Percentiles rank a stretch among this genome's conserved stretches.
Evolutionary conservation across 148 eudicot species (phyloP).

Genomic region (Selenicereus undatus): DNA sequence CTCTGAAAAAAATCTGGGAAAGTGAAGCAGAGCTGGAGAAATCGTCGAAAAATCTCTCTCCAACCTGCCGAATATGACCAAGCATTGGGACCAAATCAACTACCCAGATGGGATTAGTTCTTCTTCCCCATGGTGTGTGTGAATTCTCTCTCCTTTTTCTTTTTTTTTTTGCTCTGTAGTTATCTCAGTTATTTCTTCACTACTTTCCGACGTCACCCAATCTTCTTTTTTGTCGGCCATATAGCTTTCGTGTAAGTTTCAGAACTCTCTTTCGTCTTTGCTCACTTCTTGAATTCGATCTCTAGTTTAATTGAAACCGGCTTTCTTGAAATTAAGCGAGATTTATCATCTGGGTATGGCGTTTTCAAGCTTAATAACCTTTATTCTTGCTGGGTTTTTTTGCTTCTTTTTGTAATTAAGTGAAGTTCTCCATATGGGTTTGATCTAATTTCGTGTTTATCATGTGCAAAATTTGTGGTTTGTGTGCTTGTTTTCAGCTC

Average conservation of each 20-base stretch:
- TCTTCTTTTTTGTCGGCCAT: background rate
- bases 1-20: background rate
- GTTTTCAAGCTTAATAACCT: background rate
- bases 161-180: background rate
- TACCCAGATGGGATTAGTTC: constrained; percentile 19
- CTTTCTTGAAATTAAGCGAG: constrained; percentile 14
- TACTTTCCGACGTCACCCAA: background rate
- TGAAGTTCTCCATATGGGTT: constrained; percentile 25
- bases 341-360: constrained; percentile 13
- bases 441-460: background rate
- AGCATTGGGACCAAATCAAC: constrained; percentile 1
- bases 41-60: background rate
- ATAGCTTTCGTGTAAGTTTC: background rate
- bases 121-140: constrained; percentile 22
- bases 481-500: background rate
- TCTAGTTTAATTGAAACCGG: background rate
- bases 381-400: too few species aligned
- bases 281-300: background rate
- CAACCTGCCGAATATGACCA: background rate
- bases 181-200: too few species aligned
- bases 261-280: background rate
- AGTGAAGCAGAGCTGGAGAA: background rate
- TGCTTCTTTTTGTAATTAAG: constrained; percentile 5
- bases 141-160: background rate
- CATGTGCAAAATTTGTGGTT: background rate